Base-by-base conservation (phyloP, 176 grass and related monocot species). In the Pontederia paniculata region DNA sequence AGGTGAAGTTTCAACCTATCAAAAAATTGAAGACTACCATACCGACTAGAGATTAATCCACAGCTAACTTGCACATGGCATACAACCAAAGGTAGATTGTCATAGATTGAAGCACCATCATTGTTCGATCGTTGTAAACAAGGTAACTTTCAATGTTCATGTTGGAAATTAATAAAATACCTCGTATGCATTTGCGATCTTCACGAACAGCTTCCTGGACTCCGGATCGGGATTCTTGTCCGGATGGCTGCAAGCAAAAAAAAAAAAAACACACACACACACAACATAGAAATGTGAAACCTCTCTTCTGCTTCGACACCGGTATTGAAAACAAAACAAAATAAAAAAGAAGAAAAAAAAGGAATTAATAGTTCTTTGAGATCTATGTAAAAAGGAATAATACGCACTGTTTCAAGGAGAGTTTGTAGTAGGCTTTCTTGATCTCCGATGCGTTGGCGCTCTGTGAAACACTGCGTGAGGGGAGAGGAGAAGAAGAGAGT, bases 211-310 rank as follows among this genome's bases (percentile, higher is more conserved):
- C 77, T 89, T 89, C 46, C 70, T 78, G 2, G 91, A 96, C 50
- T 96, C 85, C 2, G 91, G 91, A 73, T 96, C 91, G 0, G 91
- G 77, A 51, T 87, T 96, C 74, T 96, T 96, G 76, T 96, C 91
- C 3, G 91, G 91, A 69, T 96, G 91, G 68, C 89, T 89, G 70
- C 55, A 60, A 15, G 31, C 28, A 45, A 19, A 18, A 44, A 47
- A 17, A 23, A 0, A 66, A 52, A 45, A 9, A 19, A 31, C 67
- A 13, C 56, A 76, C 74, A 17, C 44, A 21, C 18, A 21, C 43
- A 23, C 31, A 14, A 45, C 28, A 46, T n/a, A 74, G 73, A 15
- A 12, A 43, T 71, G 12, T 16, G 10, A 48, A 43, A 16, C 20
- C 48, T n/a, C n/a, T n/a, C n/a, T n/a, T n/a, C n/a, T n/a, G n/a